Evolutionary conservation across 2,329 filamentous ascomycete species (phyloP).

Genomic region (Seiridium unicorne): DNA sequence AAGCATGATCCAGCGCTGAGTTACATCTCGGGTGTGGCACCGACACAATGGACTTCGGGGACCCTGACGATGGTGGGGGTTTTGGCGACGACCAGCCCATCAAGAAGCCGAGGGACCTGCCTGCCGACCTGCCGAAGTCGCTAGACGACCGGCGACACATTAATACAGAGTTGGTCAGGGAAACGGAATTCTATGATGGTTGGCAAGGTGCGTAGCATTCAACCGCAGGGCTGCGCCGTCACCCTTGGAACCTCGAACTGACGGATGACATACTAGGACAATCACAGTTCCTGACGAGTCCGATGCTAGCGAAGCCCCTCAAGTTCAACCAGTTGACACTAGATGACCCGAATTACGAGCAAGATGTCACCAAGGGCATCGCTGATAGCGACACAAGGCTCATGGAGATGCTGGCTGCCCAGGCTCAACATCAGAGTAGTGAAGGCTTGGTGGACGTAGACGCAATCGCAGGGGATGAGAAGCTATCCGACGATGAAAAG

Average conservation of each 20-base stretch:
- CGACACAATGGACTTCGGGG: conserved; percentile 58
- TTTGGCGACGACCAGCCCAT: conserved; percentile 36
- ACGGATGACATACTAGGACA: conserved; percentile 60
- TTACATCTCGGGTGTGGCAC: not conserved
- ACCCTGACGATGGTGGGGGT: conserved; percentile 40
- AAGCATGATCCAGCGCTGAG: not conserved
- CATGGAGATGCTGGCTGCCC: conserved; percentile 94
- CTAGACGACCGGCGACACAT: conserved; percentile 81
- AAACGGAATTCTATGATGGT: conserved; percentile 98
- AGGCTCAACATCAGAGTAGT: conserved; percentile 79
- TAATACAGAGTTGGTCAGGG: conserved; percentile 64
- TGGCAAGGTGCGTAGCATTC: conserved; percentile 73
- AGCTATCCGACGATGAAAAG: conserved; percentile 74
- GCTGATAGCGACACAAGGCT: conserved; percentile 81
- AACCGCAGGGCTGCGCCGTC: conserved; percentile 2
- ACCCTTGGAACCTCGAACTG: not conserved
- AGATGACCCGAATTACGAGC: conserved; percentile 73
- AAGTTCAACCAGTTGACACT: conserved; percentile 80
- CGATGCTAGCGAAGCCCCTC: conserved; percentile 79
- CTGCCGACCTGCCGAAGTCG: conserved; percentile 84
- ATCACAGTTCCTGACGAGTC: conserved; percentile 90
- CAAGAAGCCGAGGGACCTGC: conserved; percentile 56
- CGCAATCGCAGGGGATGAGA: conserved; percentile 71
- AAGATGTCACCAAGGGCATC: conserved; percentile 56
- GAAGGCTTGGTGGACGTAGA: conserved; percentile 77